These are phyloP conservation scores for Aspergillus felis DNA, from an alignment of 2,329 filamentous ascomycete genomes.

Conservation along the genomic window DNA sequence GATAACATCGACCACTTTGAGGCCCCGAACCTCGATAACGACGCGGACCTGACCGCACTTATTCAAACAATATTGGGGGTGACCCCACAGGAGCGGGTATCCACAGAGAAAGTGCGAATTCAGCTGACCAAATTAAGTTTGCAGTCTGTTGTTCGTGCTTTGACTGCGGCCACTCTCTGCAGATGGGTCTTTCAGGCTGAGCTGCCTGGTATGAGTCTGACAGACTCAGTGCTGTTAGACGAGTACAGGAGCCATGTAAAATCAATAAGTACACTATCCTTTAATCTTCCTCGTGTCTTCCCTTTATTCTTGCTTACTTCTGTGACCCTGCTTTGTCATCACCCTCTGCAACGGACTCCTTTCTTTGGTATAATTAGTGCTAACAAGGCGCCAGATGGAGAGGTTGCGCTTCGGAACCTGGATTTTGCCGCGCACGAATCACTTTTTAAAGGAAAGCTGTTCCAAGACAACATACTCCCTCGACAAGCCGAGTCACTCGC, in stretches of 20 bases:
- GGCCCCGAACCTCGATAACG: too few species aligned
- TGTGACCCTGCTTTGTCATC: too few species aligned
- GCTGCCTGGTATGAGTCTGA: not conserved
- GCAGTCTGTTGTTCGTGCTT: not conserved
- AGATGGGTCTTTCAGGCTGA: constrained; percentile 3
- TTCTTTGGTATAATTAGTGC: not conserved
- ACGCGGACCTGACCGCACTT: too few species aligned
- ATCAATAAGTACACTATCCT: not conserved
- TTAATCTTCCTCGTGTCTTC: not conserved
- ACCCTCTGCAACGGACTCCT: too few species aligned
- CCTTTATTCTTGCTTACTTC: not conserved
- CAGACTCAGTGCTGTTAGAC: not conserved
- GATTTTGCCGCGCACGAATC: constrained; percentile 2
- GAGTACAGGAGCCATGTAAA: not conserved
- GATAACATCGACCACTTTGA: too few species aligned
- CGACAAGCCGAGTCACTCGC: not conserved
- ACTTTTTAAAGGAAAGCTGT: not conserved
- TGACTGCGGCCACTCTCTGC: not conserved
- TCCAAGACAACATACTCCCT: not conserved
- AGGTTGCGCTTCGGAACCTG: not conserved
- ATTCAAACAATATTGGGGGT: not conserved
- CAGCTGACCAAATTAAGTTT: not conserved
- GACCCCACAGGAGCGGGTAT: not conserved
- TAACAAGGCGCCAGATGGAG: not conserved
- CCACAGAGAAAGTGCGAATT: not conserved